Evolutionary conservation across 495 filamentous ascomycete genomes (phyloP).

Genomic region (Neurospora tetrasperma): DNA sequence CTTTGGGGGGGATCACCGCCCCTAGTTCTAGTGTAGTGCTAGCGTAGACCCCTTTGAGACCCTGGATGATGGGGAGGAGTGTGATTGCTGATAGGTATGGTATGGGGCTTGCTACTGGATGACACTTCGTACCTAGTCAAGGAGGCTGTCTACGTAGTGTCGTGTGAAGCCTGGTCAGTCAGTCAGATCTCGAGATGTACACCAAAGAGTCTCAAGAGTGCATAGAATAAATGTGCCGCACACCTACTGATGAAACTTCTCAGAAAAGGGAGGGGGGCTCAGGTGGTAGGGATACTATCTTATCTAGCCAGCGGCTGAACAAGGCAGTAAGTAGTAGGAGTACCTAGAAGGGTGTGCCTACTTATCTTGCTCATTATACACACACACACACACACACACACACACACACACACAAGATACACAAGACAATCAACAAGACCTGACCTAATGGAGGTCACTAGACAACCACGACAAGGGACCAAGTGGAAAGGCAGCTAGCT

Average conservation of each 20-base stretch:
- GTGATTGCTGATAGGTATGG: too few relatives aligned
- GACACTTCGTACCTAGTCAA: too few relatives aligned
- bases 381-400: not conserved
- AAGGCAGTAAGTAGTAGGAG: not conserved
- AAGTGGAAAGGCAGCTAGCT: too few relatives aligned
- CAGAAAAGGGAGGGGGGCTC: not conserved
- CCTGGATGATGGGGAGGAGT: too few relatives aligned
- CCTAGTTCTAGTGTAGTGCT: not conserved
- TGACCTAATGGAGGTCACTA: not conserved
- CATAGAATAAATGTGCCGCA: not conserved
- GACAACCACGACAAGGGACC: not conserved
- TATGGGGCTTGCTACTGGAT: too few relatives aligned
- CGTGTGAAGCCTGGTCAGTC: not conserved
- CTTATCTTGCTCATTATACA: not conserved
- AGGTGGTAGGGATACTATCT: not conserved
- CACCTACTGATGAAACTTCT: not conserved
- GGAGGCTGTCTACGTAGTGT: too few relatives aligned
- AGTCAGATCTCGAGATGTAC: not conserved
- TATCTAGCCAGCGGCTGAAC: not conserved
- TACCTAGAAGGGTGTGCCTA: not conserved
- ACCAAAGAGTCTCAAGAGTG: not conserved
- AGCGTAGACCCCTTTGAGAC: not conserved
- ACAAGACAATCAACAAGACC: too few relatives aligned
- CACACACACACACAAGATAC: too few relatives aligned
- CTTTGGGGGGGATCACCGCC: not conserved